Evolutionary conservation across 2,329 filamentous ascomycete genomes (phyloP).

Genomic region (Penicillium griseofulvum): DNA sequence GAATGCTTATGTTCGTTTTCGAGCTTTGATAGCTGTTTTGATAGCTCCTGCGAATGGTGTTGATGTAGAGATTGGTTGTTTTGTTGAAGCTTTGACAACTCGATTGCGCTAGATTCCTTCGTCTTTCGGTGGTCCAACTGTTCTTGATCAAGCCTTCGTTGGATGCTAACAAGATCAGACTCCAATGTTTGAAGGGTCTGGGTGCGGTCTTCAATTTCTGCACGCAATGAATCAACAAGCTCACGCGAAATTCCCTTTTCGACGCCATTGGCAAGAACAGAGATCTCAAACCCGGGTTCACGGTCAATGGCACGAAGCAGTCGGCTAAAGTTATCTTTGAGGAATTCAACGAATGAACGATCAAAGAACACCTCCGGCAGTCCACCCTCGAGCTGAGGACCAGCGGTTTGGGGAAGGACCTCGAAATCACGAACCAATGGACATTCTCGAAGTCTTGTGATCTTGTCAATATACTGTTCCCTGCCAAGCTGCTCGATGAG

Average conservation of each 20-base stretch:
- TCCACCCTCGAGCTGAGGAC: conserved; percentile 51
- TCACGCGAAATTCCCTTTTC: conserved; percentile 93
- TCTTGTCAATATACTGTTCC: conserved; percentile 80
- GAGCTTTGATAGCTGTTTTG: conserved; percentile 39
- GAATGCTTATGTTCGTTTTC: conserved; percentile 49
- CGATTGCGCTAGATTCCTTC: conserved; percentile 57
- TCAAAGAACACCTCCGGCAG: conserved; percentile 85
- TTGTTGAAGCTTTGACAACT: conserved; percentile 59
- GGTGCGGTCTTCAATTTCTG: conserved; percentile 72
- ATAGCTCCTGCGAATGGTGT: conserved; percentile 66
- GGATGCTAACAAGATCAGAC: conserved; percentile 53
- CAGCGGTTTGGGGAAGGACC: conserved; percentile 69
- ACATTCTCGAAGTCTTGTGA: conserved; percentile 73
- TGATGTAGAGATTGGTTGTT: conserved; percentile 70
- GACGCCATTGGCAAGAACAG: conserved; percentile 72
- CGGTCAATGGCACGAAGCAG: conserved; percentile 82
- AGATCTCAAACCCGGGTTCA: conserved; percentile 82
- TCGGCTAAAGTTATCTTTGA: conserved; percentile 93
- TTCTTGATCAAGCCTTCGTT: conserved; percentile 64
- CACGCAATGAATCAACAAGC: conserved; percentile 78
- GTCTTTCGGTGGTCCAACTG: conserved; percentile 68
- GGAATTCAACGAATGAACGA: conserved; percentile 81
- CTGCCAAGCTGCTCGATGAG: conserved; percentile 74
- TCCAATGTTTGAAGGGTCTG: conserved; percentile 58
- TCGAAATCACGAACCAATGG: conserved; percentile 85